These are phyloP conservation scores for Penicillium sp. DNA, from an alignment of 2,329 filamentous ascomycete genomes.

Conservation along the genomic window DNA sequence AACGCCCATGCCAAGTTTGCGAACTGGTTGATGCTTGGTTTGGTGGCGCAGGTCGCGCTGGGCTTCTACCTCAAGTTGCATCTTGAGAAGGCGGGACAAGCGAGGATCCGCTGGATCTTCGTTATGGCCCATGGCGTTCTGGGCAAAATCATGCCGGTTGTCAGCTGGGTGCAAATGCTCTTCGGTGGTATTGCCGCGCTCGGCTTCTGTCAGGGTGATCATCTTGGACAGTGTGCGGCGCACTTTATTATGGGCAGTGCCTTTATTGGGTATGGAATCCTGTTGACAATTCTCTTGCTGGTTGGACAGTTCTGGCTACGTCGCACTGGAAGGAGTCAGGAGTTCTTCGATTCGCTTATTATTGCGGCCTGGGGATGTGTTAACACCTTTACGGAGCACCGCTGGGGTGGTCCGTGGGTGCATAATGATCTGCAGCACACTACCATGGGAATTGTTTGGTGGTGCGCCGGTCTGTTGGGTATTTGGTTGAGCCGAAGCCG, in stretches of 20 bases:
- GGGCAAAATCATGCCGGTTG: constrained; percentile 82
- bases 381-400: constrained; percentile 97
- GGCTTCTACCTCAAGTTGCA: constrained; percentile 89
- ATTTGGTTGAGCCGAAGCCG: constrained; percentile 87
- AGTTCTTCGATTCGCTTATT: constrained; percentile 90
- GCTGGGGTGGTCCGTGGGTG: constrained; percentile 86
- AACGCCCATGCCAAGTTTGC: constrained; percentile 84
- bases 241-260: constrained; percentile 99
- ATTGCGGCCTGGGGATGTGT: constrained; percentile 95
- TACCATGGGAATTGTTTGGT: constrained; percentile 99
- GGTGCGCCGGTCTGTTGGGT: constrained; percentile 86
- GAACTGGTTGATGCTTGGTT: constrained; percentile 73
- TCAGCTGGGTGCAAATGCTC: constrained; percentile 90
- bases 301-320: constrained; percentile 86
- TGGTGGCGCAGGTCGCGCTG: constrained; percentile 72
- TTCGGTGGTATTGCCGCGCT: constrained; percentile 91
- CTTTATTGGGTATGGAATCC: constrained; percentile 89
- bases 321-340: constrained; percentile 80
- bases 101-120: constrained; percentile 68
- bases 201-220: constrained; percentile 89
- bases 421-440: constrained; percentile 96
- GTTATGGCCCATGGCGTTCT: constrained; percentile 74
- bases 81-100: constrained; percentile 79
- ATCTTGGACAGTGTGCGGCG: constrained; percentile 86
- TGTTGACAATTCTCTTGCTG: constrained; percentile 80